These are phyloP conservation scores for Talaromyces funiculosus DNA, from an alignment of 2,329 filamentous ascomycete genomes.

Conservation along the genomic window DNA sequence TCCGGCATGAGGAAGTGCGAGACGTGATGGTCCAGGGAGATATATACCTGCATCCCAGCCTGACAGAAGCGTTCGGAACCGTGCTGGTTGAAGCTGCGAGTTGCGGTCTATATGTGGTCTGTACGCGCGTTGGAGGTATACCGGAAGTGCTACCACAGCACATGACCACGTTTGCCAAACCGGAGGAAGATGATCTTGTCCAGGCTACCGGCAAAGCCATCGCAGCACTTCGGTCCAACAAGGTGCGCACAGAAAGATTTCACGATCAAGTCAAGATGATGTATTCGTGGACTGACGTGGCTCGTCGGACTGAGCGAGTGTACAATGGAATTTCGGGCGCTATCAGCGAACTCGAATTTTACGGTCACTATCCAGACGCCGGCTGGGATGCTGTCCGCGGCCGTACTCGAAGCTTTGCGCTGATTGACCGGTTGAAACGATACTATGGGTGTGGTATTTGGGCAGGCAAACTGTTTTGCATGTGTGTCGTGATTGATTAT, in stretches of 20 bases:
- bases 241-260: conserved; percentile 85
- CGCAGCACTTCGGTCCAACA: conserved; percentile 73
- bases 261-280: conserved; percentile 96
- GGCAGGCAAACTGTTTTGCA: conserved; percentile 94
- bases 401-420: conserved; percentile 74
- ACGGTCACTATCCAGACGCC: conserved; percentile 67
- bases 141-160: conserved; percentile 91
- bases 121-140: conserved; percentile 92
- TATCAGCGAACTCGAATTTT: conserved; percentile 82
- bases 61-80: conserved; percentile 96
- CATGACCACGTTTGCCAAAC: conserved; percentile 97
- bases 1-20: conserved; percentile 92
- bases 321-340: conserved; percentile 88
- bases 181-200: conserved; percentile 93
- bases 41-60: conserved; percentile 89
- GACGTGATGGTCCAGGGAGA: conserved; percentile 97
- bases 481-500: conserved; percentile 92
- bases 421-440: conserved; percentile 90
- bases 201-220: conserved; percentile 86
- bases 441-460: conserved; percentile 98
- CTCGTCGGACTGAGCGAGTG: conserved; percentile 85
- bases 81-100: conserved; percentile 96
- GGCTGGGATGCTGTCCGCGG: conserved; percentile 67
- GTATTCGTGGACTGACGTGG: conserved; percentile 98
- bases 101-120: conserved; percentile 93